Evolutionary conservation across 108 stramenopile genomes (phyloP), one percentile per base, ranked within the genome.

Genomic region (Cyclotella atomus): DNA sequence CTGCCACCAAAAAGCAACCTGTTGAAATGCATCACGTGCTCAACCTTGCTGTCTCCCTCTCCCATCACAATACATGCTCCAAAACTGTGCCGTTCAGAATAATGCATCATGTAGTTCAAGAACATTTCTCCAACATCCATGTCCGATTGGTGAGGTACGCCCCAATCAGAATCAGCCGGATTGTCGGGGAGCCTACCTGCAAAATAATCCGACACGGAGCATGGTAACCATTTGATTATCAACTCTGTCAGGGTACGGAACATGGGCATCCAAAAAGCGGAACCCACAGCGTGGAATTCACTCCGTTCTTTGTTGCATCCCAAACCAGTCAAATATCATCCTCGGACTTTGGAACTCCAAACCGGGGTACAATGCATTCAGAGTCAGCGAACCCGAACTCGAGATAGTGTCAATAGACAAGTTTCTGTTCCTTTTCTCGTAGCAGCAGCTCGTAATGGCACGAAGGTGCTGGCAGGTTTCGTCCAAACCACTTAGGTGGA

Each of bases 301-400:
- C 38, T 21, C 84, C 84, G 43, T 49, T 56, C 34, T 53, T 56
- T 1, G 76, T 76, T 0, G 65, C 81, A 59, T 82, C 81, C 41
- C 66, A 85, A 35, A 85, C 84, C 54, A 85, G 60, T 15, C 84
- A 66, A 28, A 82, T 82, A 44, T 84, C 77, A 15, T 46, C 43
- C 3, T 41, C 60, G 3, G 67, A 24, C 53, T 81, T 85, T 1
- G 76, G 68, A 0, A 80, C 76, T 16, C 63, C 54, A 49, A 81
- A 79, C 12, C 57, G 29, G 3, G 57, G 33, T 2, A 59, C 57
- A 6, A 59, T 15, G n/a, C n/a, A n/a, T n/a, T n/a, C n/a, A 10
- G 23, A 59, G 25, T 59, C 33, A 15, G 9, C 57, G 20, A 59
- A 65, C 1, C 64, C 64, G 2, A 30, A 38, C 17, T 65, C 64